Base-by-base conservation (phyloP, 768 basidiomycete species). In the Austroboletus festivus region DNA sequence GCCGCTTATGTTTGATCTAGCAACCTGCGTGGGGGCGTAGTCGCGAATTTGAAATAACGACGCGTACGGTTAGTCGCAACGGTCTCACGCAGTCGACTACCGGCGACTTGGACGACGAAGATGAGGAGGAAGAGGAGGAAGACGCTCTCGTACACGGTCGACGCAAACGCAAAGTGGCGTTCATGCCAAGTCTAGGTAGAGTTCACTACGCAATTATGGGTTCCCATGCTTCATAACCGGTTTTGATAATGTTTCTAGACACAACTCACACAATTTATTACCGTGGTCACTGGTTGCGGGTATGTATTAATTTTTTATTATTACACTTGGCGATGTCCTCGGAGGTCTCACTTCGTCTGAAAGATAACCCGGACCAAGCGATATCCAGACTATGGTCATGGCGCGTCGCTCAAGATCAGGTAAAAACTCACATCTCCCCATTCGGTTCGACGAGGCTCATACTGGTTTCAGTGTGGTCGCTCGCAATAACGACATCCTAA, bases 11-110 rank as follows among this genome's bases (percentile, higher is more conserved):
- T 30, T 35, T 20, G 34, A 24, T 39, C 15, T 65, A 92, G 89
- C 90, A 92, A 85, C 90, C 90, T 12, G 86, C 89, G 20, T 92
- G 89, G 88, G 87, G 87, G 7, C 81, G 85, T 40, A 89, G 88
- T 65, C 78, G 90, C 38, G 90, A 92, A 66, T 92, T 92, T 62
- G 89, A 92, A 66, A 91, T 92, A 54, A 91, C 88, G 13, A 92
- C 90, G 13, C 85, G 89, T 41, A 77, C 86, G 6, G 72, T 79
- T 16, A 77, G 79, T 44, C 81, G 86, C 35, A 80, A 76, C 52
- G 80, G 81, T 41, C 70, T 90, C 55, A 82, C 75, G 42, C 77
- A 83, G 55, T 73, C 78, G 30, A 88, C 86, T 0, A 75, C 83
- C 7, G 89, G 89, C 21, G 88, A 91, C 60, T 49, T 90, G 42